Evolutionary conservation across 768 basidiomycete genomes (phyloP), one percentile per base, ranked within the genome.

Genomic region (Termitomyces sp.): DNA sequence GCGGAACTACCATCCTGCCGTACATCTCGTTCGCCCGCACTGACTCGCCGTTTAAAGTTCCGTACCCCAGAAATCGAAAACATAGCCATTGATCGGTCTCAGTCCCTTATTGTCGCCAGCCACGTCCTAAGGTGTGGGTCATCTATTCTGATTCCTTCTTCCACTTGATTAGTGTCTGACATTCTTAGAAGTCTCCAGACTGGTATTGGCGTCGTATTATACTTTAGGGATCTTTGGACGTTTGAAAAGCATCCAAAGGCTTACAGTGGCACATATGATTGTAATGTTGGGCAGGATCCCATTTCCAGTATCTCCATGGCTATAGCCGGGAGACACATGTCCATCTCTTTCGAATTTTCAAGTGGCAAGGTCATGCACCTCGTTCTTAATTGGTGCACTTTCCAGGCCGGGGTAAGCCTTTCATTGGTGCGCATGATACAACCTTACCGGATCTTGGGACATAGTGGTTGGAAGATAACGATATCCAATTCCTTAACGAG

Each of bases 151-250:
- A 31, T 27, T 54, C 15, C 4, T 63, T 41, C 7, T 27, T 63
- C 27, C 42, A 39, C 56, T 39, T 34, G 15, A 15, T 27, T 55
- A 52, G 20, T 42, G 58, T 46, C 55, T 58, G 20, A 56, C 27
- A 20, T 18, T 12, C 6, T 9, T 7, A 52, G 34, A 62, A 76
- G 73, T 16, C 72, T 73, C 42, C 70, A 76, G 60, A 74, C 72
- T 60, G 78, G 78, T 31, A 69, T 78, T 50, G 72, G 72, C 24
- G 66, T 82, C 12, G 75, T 78, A 46, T 66, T 87, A 62, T 81
- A 82, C 61, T 75, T 87, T 58, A 79, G 82, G 59, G 75, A 84
- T 66, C 68, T 86, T 53, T 80, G 79, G 73, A 74, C 73, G n/a
- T 83, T 82, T 58, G 79, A 76, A 57, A 81, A 82, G 64, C 84